phyloP scores from a whole-genome alignment of 169 alveolate genomes.

The Prorocentrum cordatum region DNA sequence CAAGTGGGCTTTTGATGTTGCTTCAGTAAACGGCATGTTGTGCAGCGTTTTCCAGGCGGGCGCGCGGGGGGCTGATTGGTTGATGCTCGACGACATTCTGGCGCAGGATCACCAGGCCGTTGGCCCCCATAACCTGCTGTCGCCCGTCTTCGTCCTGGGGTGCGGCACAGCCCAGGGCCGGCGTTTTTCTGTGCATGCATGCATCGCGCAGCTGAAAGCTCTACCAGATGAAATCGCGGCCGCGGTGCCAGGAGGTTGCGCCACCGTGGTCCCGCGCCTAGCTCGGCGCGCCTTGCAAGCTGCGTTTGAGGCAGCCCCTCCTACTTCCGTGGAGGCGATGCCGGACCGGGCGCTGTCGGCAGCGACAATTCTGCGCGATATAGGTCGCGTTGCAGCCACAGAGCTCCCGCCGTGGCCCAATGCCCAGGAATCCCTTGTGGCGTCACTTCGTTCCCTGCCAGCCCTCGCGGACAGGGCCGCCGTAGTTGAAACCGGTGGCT shows the following conservation, averaged over 20 bases:
- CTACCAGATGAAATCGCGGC: background rate
- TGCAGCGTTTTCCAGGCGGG: background rate
- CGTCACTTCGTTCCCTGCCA: no score
- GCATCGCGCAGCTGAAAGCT: background rate
- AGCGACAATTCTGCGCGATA: background rate
- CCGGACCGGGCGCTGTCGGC: background rate
- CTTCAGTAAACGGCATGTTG: background rate
- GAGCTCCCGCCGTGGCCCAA: background rate
- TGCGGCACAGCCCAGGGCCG: background rate
- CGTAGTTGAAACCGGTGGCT: no score
- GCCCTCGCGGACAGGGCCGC: no score
- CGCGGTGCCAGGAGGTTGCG: background rate
- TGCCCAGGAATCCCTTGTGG: no score
- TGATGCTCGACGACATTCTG: background rate
- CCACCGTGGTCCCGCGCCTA: background rate
- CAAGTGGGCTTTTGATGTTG: constrained; percentile 17
- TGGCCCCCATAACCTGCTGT: background rate
- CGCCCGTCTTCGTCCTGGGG: background rate
- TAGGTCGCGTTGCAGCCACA: no score
- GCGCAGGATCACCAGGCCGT: background rate
- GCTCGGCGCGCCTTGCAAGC: background rate
- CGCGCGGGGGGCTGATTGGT: background rate
- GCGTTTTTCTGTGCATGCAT: background rate
- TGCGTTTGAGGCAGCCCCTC: background rate
- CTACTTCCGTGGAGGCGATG: background rate